Evolutionary conservation across 2,329 filamentous ascomycete species (phyloP).

Genomic region (Apiospora arundinis): DNA sequence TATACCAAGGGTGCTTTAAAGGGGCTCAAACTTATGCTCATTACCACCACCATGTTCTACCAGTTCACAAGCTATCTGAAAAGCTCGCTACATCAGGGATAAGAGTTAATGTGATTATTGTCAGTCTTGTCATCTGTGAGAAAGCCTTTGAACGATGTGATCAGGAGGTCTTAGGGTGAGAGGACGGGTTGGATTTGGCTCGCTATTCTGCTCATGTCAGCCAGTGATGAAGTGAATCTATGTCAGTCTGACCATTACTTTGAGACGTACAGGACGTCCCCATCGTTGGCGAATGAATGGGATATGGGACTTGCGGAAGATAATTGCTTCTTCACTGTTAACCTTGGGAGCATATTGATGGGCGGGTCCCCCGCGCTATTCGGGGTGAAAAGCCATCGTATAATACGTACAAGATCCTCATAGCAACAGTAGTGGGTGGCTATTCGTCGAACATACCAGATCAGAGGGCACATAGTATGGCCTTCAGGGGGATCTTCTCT

Average conservation of each 20-base stretch:
- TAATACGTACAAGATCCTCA: too few species aligned
- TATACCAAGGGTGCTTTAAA: constrained; percentile 11
- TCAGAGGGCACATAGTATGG: not conserved
- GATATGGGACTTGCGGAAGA: too few species aligned
- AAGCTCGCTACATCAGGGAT: not conserved
- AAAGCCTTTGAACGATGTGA: not conserved
- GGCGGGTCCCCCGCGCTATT: not conserved
- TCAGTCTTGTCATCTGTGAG: not conserved
- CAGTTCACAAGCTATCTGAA: not conserved
- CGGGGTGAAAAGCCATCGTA: not conserved
- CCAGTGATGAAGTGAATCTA: not conserved
- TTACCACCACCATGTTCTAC: not conserved
- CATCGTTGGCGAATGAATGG: not conserved
- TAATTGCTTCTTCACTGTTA: not conserved
- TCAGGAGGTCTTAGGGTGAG: not conserved
- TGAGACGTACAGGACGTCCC: not conserved
- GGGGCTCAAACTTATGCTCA: not conserved
- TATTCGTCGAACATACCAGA: not conserved
- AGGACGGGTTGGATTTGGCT: not conserved
- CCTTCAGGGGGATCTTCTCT: not conserved
- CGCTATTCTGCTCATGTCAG: not conserved
- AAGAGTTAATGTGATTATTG: not conserved
- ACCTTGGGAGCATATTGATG: not conserved
- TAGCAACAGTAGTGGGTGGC: not conserved
- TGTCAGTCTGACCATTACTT: not conserved